Base-by-base conservation (phyloP, 257 asterid species). In the Scutellaria baicalensis region DNA sequence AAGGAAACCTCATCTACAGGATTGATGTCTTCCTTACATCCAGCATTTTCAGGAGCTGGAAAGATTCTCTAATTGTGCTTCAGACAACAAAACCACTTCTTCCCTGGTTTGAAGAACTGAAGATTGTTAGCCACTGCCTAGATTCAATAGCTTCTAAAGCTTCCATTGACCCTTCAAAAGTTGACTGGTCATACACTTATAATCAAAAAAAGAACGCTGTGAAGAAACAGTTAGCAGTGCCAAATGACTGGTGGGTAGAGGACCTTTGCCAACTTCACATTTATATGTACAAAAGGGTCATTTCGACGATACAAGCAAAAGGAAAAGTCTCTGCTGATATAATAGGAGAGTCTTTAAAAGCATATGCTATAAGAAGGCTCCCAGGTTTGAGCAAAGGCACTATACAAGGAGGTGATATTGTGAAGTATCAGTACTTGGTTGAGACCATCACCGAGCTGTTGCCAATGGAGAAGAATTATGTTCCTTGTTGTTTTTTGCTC, bases 171-270 rank as follows among this genome's bases (percentile, higher is more conserved):
- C 79, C 94, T 58, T 79, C 86, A 6, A 86, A 78, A 81, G 97
- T 90, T 40, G 90, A 84, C 36, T 90, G 97, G 97, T 88, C 97
- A 0, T 90, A 86, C 66, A 86, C 94, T 1, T 90, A 88, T 10
- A 90, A 88, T 35, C 90, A 90, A 3, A 83, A 81, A 48, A 84
- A 88, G 90, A 84, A 86, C 23, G 93, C 86, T 55, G 83, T 84
- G 80, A 77, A 74, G 43, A 86, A 81, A 69, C 93, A 80, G 43
- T 82, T 13, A 56, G 38, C 57, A n/a, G 92, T 88, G 58, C 97
- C 97, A 0, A 73, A 73, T 36, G 97, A 90, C 68, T 90, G 97
- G 97, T 90, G 97, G 97, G 92, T 83, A 1, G 94, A 88, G 77
- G 97, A 90, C 72, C 81, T 90, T 11, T 90, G 88, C 47, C 92